Base-by-base conservation (phyloP, 768 basidiomycete genomes). In the Rhodotorula diobovata region DNA sequence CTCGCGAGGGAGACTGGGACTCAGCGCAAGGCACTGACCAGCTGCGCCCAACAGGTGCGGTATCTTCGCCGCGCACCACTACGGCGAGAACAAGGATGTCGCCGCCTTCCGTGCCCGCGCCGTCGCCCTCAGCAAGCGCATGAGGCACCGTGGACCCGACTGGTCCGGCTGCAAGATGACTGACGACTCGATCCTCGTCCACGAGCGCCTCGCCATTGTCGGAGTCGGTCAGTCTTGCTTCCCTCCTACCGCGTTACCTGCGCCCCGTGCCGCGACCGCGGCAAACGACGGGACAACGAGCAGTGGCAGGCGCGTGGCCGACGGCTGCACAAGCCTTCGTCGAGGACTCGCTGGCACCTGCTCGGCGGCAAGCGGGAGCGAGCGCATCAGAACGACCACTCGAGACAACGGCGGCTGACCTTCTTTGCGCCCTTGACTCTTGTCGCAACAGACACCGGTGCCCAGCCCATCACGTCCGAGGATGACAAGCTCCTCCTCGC, bases 151-250 rank as follows among this genome's bases (percentile, higher is more conserved):
- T 73, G 96, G 96, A 23, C 96, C 96, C 20, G 96, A 99, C 82
- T 99, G 96, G 96, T 93, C 92, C 23, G 96, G 96, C 39, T 95
- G 91, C 82, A 89, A 87, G 81, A 90, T 93, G 73, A 66, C 72
- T 28, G 70, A 73, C 48, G 75, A 78, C 62, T 84, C 86, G 53
- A 86, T 96, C 68, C 86, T 99, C 72, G 90, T 90, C 45, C 96
- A 99, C 76, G 96, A 99, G 80, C 89, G 96, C 66, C 86, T 99
- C 64, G 96, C 96, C 50, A 90, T 99, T 81, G 96, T 98, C 67
- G 96, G 96, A 78, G 92, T 99, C 74, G 95, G 95, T 95, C 70
- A 78, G 83, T 79, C 34, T 18, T 28, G 25, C 14, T 2, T 18
- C 56, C 25, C 16, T 55, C 30, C 18, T 30, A 32, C 30, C 30